Conservation (phyloP, 306 rosid species). For the Hippophae tibetana region DNA sequence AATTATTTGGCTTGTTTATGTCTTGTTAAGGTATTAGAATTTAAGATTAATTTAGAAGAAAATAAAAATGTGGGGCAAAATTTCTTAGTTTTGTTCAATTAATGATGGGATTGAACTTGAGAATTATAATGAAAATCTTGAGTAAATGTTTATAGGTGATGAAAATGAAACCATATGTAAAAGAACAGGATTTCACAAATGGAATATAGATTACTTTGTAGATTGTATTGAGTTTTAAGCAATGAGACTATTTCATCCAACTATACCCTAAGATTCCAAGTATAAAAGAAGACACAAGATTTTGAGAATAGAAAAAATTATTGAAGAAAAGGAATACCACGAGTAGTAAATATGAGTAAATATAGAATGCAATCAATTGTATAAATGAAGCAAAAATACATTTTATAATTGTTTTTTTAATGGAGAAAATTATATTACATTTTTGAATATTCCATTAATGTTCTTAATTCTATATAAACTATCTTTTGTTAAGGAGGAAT, state of each 20-base stretch:
- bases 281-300: constrained; percentile 21
- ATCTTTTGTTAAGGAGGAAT: too few relatives aligned
- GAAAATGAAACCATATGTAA: too few relatives aligned
- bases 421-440: too few relatives aligned
- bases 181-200: not conserved
- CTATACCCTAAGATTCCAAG: constrained; percentile 8
- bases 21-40: constrained; percentile 16
- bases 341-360: constrained; percentile 34
- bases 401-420: too few relatives aligned
- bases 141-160: too few relatives aligned
- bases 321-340: constrained; percentile 28
- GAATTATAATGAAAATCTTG: too few relatives aligned
- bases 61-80: too few relatives aligned
- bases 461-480: too few relatives aligned
- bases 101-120: too few relatives aligned
- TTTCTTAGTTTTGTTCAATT: too few relatives aligned
- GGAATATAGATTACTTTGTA: constrained; percentile 10
- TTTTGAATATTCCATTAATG: too few relatives aligned
- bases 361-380: constrained; percentile 2
- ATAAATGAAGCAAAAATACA: too few relatives aligned
- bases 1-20: constrained; percentile 25
- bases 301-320: constrained; percentile 19
- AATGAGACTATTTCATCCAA: constrained; percentile 11
- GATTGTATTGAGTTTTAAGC: constrained; percentile 27
- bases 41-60: not conserved